phyloP scores from a whole-genome alignment of 1,284 basidiomycete species.

The Trichosporon inkin region DNA sequence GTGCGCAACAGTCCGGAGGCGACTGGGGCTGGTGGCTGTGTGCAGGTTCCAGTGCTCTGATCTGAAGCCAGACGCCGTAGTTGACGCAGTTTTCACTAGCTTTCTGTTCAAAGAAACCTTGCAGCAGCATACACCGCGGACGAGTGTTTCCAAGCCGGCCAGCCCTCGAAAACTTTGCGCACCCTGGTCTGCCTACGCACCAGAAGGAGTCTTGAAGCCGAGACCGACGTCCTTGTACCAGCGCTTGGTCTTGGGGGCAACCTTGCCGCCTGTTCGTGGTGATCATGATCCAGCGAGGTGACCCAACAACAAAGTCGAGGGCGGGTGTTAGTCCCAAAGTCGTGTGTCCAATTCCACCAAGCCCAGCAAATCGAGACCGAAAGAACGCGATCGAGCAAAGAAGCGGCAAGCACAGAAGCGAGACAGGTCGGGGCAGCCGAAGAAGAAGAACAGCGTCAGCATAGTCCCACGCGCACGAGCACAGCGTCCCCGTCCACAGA shows the following conservation, averaged over 20 bases:
- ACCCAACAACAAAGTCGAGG: not conserved
- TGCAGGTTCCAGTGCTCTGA: too few relatives aligned
- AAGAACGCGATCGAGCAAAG: not conserved
- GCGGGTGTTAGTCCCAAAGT: not conserved
- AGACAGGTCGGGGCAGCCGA: not conserved
- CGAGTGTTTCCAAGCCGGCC: too few relatives aligned
- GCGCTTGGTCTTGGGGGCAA: slow-evolving; percentile 88
- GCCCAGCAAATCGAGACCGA: not conserved
- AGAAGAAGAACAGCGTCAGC: not conserved
- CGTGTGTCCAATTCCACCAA: not conserved
- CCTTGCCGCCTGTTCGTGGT: slow-evolving; percentile 64
- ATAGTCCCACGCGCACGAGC: not conserved
- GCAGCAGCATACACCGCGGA: too few relatives aligned
- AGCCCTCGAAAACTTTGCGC: not conserved
- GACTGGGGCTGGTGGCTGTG: too few relatives aligned
- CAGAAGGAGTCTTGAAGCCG: slow-evolving; percentile 86
- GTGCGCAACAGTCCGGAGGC: too few relatives aligned
- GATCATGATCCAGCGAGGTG: not conserved
- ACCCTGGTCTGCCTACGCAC: slow-evolving; percentile 27
- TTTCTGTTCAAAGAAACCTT: too few relatives aligned
- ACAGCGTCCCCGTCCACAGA: not conserved
- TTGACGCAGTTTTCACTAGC: too few relatives aligned
- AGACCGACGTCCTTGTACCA: slow-evolving; percentile 99
- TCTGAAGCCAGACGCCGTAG: too few relatives aligned
- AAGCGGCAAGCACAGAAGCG: not conserved